Evolutionary conservation across 345 rosid genomes (phyloP).

Genomic region (Pistacia atlantica): DNA sequence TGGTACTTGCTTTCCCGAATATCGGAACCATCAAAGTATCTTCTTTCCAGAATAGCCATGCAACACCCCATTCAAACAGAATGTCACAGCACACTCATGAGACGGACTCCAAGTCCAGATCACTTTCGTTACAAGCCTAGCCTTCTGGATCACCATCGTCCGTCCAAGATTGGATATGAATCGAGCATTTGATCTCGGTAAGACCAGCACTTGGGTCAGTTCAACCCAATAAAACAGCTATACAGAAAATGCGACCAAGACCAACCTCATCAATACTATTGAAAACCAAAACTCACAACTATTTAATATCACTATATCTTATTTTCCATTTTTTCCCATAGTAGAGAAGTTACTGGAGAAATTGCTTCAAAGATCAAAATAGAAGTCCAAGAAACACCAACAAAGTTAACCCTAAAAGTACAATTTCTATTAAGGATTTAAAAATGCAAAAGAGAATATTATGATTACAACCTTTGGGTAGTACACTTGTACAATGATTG

Average conservation of each 20-base stretch:
- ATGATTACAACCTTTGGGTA: constrained; percentile 3
- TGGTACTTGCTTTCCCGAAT: background rate
- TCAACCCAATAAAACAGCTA: constrained; percentile 20
- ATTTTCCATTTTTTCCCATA: too few species aligned
- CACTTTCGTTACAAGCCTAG: background rate
- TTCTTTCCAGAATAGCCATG: too few species aligned
- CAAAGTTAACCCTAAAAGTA: background rate
- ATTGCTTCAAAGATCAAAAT: background rate
- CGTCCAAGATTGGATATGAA: background rate
- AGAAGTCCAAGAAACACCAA: background rate
- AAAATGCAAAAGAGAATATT: background rate
- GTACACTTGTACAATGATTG: background rate
- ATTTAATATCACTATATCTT: background rate
- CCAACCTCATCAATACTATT: background rate
- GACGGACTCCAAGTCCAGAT: background rate
- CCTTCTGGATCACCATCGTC: background rate
- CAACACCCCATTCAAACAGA: background rate
- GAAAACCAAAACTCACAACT: background rate
- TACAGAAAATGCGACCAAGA: constrained; percentile 1
- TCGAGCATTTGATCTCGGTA: background rate
- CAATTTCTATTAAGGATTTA: background rate
- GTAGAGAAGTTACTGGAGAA: background rate
- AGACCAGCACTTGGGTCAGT: constrained; percentile 2
- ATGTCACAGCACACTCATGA: background rate
- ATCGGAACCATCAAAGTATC: background rate